phyloP scores from a whole-genome alignment of 2,329 filamentous ascomycete species.

The Sporothrix protearum region DNA sequence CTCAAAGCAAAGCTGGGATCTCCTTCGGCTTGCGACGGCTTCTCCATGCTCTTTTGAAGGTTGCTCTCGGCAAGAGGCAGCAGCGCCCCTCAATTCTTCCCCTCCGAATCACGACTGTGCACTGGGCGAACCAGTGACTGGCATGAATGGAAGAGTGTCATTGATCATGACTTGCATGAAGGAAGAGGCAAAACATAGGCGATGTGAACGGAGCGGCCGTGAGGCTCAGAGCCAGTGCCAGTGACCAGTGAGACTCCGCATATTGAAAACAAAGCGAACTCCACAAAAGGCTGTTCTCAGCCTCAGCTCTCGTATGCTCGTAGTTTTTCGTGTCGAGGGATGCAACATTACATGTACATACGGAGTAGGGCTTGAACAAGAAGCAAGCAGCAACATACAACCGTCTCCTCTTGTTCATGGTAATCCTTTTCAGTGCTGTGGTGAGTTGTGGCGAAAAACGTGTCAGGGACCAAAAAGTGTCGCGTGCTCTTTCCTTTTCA shows the following conservation, averaged over 20 bases:
- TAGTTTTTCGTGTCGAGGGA: not conserved
- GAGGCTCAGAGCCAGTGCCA: not conserved
- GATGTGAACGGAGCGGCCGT: not conserved
- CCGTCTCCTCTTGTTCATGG: not conserved
- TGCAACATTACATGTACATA: too few relatives aligned
- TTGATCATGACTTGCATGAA: not conserved
- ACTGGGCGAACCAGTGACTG: not conserved
- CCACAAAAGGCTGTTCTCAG: not conserved
- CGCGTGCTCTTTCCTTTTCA: not conserved
- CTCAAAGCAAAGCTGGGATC: not conserved
- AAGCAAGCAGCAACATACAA: not conserved
- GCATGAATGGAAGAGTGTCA: not conserved
- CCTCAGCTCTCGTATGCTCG: not conserved
- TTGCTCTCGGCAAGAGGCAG: not conserved
- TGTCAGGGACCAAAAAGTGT: slow-evolving; percentile 5
- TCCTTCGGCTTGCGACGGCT: slow-evolving; percentile 21
- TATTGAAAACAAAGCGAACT: slow-evolving; percentile 2
- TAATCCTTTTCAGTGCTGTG: not conserved
- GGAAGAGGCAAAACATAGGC: not conserved
- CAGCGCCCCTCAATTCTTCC: not conserved
- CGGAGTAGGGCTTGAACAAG: not conserved
- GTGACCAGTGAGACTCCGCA: not conserved
- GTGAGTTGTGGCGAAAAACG: not conserved
- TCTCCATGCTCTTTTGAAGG: not conserved
- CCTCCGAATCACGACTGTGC: not conserved